phyloP scores from a whole-genome alignment of 805 yeast genomes.

The Metschnikowia corniflorae region DNA sequence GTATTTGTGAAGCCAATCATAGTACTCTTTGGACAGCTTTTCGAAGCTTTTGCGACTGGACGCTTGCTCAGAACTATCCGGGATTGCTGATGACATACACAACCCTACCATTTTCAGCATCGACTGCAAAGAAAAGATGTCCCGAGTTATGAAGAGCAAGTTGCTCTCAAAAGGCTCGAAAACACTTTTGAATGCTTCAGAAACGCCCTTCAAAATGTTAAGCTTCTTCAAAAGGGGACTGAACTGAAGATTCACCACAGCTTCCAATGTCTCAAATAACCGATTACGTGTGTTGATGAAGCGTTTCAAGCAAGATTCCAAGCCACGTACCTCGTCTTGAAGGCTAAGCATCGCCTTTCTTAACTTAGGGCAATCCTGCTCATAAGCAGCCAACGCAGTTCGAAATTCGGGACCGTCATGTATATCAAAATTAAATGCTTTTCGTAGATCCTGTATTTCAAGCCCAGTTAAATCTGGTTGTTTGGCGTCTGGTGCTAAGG shows the following conservation, averaged over 20 bases:
- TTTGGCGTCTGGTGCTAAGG: too few species aligned
- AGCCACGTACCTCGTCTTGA: constrained; percentile 29
- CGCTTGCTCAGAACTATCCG: constrained; percentile 21
- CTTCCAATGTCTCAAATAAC: constrained; percentile 24
- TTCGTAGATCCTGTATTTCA: constrained; percentile 17
- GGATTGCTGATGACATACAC: constrained; percentile 8
- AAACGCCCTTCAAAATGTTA: constrained; percentile 26
- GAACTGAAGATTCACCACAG: constrained; percentile 24
- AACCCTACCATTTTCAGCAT: constrained; percentile 26
- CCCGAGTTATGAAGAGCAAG: constrained; percentile 24
- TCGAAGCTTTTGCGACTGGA: constrained; percentile 34
- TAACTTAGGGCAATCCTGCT: constrained; percentile 27
- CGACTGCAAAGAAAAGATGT: constrained; percentile 27
- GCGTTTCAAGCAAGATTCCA: constrained; percentile 27
- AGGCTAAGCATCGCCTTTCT: constrained; percentile 22
- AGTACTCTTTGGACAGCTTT: constrained; percentile 38
- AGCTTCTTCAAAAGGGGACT: constrained; percentile 22
- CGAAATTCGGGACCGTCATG: constrained; percentile 46
- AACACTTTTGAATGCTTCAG: constrained; percentile 20
- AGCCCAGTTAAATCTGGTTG: constrained; percentile 2
- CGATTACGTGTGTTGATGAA: constrained; percentile 18
- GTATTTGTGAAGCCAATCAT: constrained; percentile 43
- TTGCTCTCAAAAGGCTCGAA: constrained; percentile 35
- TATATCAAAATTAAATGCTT: constrained; percentile 31
- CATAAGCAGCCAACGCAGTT: constrained; percentile 29